These are phyloP conservation scores for Argentina anserina DNA, from an alignment of 306 rosid species.

Conservation along the genomic window DNA sequence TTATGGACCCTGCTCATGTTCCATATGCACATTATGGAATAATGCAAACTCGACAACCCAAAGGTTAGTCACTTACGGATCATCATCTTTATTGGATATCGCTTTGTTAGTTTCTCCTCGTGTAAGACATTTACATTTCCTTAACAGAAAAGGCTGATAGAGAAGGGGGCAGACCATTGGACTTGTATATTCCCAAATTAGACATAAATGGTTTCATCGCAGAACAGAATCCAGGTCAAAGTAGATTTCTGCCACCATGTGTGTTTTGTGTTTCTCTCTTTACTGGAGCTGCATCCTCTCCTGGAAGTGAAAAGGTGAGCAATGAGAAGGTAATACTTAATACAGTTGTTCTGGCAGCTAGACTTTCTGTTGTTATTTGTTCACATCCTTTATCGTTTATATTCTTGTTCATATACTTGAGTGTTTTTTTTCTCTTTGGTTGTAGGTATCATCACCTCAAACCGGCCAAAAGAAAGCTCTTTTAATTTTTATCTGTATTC, in stretches of 20 bases:
- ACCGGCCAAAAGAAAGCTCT: constrained; percentile 22
- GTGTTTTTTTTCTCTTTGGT: constrained; percentile 7
- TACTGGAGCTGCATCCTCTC: constrained; percentile 36
- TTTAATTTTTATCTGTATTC: constrained; percentile 66
- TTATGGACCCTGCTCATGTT: constrained; percentile 91
- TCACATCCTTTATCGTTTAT: neutral
- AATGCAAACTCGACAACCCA: constrained; percentile 44
- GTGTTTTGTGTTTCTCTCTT: constrained; percentile 48
- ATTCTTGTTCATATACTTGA: constrained; percentile 3
- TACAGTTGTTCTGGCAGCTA: neutral
- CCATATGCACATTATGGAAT: constrained; percentile 79
- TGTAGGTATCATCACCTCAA: constrained; percentile 45
- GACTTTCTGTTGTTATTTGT: neutral
- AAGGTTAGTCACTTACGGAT: constrained; percentile 32
- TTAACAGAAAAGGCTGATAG: constrained; percentile 70
- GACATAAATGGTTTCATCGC: constrained; percentile 64
- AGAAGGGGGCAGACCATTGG: constrained; percentile 92
- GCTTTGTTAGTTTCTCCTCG: constrained; percentile 13
- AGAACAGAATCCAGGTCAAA: constrained; percentile 41
- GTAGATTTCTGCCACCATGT: constrained; percentile 66
- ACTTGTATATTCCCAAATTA: constrained; percentile 43
- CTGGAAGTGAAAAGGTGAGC: constrained; percentile 49
- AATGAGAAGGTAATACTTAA: constrained; percentile 34
- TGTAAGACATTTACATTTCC: constrained; percentile 18
- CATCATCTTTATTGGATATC: constrained; percentile 4